phyloP scores from a whole-genome alignment of 2,329 filamentous ascomycete genomes.

The Talaromyces piceae region DNA sequence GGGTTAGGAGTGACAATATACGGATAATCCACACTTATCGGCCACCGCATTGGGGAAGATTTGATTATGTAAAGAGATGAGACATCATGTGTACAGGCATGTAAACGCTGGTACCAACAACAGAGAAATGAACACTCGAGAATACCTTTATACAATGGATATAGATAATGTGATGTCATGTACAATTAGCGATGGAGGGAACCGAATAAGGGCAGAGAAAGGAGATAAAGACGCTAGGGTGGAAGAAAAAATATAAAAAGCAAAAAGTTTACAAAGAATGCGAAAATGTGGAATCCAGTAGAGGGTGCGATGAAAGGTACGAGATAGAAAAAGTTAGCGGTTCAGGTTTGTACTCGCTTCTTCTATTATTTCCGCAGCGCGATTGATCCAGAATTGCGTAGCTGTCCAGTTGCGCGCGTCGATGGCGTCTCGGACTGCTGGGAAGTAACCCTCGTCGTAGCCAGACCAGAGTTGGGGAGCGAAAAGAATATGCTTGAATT shows the following conservation, averaged over 20 bases:
- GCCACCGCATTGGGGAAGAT: too few species aligned
- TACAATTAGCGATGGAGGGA: background rate
- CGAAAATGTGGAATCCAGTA: background rate
- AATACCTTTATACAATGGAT: background rate
- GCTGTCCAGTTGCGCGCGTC: slow-evolving; percentile 62
- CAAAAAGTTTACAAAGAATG: background rate
- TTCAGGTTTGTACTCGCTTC: slow-evolving; percentile 50
- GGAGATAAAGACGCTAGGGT: background rate
- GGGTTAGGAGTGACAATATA: too few species aligned
- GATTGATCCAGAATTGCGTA: slow-evolving; percentile 62
- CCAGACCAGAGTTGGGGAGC: slow-evolving; percentile 73
- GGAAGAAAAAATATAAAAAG: background rate
- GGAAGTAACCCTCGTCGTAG: slow-evolving; percentile 63
- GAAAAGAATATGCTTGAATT: slow-evolving; percentile 91
- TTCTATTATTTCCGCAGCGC: slow-evolving; percentile 61
- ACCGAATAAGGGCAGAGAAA: too few species aligned
- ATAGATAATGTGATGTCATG: background rate
- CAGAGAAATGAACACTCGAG: background rate
- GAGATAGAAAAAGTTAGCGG: slow-evolving; percentile 14
- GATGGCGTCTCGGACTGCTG: slow-evolving; percentile 75
- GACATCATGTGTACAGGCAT: background rate
- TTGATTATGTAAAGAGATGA: too few species aligned
- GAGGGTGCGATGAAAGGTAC: too few species aligned
- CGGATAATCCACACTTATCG: too few species aligned
- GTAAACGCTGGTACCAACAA: background rate